Percentiles rank a stretch among this genome's conserved stretches.
These are phyloP conservation scores for Candida vaughaniae DNA, from an alignment of 805 yeast species.

Conservation along the genomic window DNA sequence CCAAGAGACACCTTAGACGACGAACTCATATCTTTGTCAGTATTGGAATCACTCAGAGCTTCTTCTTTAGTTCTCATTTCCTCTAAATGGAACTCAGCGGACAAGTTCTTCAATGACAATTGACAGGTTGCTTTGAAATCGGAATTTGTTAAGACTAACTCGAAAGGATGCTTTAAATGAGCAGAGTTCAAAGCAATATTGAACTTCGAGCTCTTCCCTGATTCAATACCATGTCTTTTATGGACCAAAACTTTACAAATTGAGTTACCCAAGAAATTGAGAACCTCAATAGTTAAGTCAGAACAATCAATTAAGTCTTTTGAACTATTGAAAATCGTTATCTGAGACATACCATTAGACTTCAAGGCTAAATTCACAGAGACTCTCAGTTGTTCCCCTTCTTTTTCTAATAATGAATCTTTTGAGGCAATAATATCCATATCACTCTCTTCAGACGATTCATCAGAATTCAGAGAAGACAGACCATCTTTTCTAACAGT, in stretches of 20 bases:
- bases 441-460: background rate
- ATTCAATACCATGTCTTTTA: conserved; percentile 30
- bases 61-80: background rate
- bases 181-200: conserved; percentile 30
- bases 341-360: conserved; percentile 29
- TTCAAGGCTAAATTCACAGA: conserved; percentile 28
- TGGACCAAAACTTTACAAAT: conserved; percentile 28
- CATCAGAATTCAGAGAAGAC: background rate
- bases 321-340: conserved; percentile 30
- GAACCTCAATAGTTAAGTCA: conserved; percentile 27
- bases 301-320: conserved; percentile 25
- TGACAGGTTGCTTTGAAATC: conserved; percentile 9
- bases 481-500: background rate
- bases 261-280: conserved; percentile 26
- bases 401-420: background rate
- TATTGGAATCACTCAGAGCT: background rate
- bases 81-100: background rate
- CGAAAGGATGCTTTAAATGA: conserved; percentile 35
- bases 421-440: background rate
- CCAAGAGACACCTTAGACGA: conserved; percentile 9
- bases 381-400: background rate
- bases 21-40: background rate
- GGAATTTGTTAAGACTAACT: conserved; percentile 24
- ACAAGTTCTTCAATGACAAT: conserved; percentile 9
- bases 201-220: conserved; percentile 31